Conservation (phyloP, 441 rosid genomes). For the Populus hybrid region DNA sequence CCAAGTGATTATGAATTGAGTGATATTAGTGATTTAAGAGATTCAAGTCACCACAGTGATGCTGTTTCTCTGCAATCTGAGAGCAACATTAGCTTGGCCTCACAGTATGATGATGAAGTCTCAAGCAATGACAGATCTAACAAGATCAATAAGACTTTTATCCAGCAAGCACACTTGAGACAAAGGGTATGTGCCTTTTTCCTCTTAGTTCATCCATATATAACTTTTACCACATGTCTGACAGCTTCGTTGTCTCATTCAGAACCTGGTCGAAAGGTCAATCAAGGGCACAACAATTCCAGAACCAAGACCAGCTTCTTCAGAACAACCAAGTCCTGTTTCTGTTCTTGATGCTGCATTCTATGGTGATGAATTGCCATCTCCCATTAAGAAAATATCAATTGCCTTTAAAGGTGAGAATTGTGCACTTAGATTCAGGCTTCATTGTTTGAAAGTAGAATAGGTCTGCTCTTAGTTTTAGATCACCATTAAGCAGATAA, state of each 20-base stretch:
- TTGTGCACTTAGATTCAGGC: neutral
- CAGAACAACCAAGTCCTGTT: conserved; percentile 93
- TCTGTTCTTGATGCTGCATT: conserved; percentile 87
- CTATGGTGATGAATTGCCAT: conserved; percentile 73
- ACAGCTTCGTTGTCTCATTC: conserved; percentile 33
- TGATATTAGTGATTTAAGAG: conserved; percentile 46
- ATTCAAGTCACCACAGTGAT: conserved; percentile 45
- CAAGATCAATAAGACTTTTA: conserved; percentile 29
- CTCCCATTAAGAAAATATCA: conserved; percentile 77
- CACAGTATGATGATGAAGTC: conserved; percentile 60
- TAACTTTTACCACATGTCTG: conserved; percentile 11
- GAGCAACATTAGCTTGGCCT: conserved; percentile 48
- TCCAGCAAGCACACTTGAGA: conserved; percentile 36
- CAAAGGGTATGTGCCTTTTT: conserved; percentile 42
- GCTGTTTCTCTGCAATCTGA: conserved; percentile 52
- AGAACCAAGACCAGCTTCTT: conserved; percentile 41
- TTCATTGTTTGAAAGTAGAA: neutral
- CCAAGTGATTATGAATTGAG: conserved; percentile 47
- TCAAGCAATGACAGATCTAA: conserved; percentile 51
- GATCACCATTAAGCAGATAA: conserved; percentile 3
- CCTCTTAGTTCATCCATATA: conserved; percentile 4
- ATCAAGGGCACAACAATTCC: conserved; percentile 29
- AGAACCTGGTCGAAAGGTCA: conserved; percentile 48
- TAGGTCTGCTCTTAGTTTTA: neutral
- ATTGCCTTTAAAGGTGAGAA: conserved; percentile 57